Base-by-base conservation (phyloP, 2,329 filamentous ascomycete species). In the Exutisphaerella laricina region DNA sequence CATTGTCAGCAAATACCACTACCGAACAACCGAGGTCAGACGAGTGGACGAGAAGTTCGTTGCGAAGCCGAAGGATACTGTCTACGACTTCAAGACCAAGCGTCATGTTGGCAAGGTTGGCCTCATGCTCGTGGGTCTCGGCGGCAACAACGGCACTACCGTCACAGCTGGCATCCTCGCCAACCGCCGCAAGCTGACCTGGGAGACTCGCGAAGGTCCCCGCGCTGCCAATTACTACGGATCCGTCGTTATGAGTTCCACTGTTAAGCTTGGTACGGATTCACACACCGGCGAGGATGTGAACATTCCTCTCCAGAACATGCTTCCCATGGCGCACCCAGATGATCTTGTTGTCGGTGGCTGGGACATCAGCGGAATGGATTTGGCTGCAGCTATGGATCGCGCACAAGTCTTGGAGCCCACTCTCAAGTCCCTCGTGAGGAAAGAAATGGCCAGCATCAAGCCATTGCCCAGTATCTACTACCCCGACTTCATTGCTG, bases 401-500 rank as follows among this genome's bases (percentile, higher is more conserved):
- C 87, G 92, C 61, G 90, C 92, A 55, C 81, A 84, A 65, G 92
- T 98, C 41, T 81, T 98, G 41, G 90, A 97, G 72, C 92, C 92
- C n/a, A 83, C 86, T 21, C 77, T 98, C 61, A 98, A 98, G 78
- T 72, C 75, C 43, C 78, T 85, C 60, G 85, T 98, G 58, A 83
- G 81, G 70, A 95, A 97, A 77, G 87, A 97, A 72, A 90, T 97
- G 88, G 73, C 81, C 49, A 73, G 75, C 58, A 85, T 97, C 81
- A 82, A 83, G 58, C 92, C 92, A 21, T 79, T 97, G 51, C 90
- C 88, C 17, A 90, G 85, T 68, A 85, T 97, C 70, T 98, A 98
- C 79, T 98, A 98, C 68, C 92, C 92, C 1, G 92, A 97, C 70
- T 98, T 98, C 75, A 98, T 98, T 63, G 92, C 92, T 55, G 86